A percentile compares a stretch with the other conserved stretches of the same genome.
phyloP scores from a whole-genome alignment of 495 filamentous ascomycete species.

The Lentithecium fluviatile region DNA sequence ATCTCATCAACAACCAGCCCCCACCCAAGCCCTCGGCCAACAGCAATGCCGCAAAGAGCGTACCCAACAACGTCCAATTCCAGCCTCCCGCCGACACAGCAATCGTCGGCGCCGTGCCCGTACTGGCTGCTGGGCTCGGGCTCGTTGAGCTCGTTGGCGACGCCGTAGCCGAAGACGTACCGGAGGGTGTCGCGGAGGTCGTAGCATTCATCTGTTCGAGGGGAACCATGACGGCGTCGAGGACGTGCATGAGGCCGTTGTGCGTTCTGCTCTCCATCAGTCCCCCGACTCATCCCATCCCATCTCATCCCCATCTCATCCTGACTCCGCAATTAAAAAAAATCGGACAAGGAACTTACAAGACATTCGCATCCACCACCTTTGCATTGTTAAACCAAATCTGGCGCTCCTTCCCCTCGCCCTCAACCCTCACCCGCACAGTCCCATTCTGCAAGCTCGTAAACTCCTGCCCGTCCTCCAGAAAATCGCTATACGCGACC shows the following conservation, averaged over 20 bases:
- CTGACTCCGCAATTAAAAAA: too few relatives aligned
- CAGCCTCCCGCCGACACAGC: background rate
- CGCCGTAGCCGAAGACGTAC: background rate
- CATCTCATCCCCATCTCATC: too few relatives aligned
- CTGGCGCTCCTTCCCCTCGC: slow-evolving; percentile 9
- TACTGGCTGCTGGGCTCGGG: background rate
- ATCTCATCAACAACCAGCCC: background rate
- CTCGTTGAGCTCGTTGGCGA: background rate
- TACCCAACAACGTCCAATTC: background rate
- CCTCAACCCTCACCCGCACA: slow-evolving; percentile 32
- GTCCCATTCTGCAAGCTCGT: slow-evolving; percentile 22
- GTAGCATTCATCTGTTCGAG: slow-evolving; percentile 18
- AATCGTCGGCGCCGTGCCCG: background rate
- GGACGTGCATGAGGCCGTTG: slow-evolving; percentile 43
- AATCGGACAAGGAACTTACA: slow-evolving; percentile 22
- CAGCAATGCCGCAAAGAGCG: background rate
- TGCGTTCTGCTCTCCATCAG: slow-evolving; percentile 33
- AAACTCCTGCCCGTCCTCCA: slow-evolving; percentile 37
- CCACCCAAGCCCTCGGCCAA: background rate
- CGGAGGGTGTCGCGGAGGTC: slow-evolving; percentile 4
- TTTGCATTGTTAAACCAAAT: slow-evolving; percentile 44
- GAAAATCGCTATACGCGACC: slow-evolving; percentile 36
- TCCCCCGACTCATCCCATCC: background rate
- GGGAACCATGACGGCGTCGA: slow-evolving; percentile 38
- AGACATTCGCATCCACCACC: slow-evolving; percentile 37